Evolutionary conservation across 768 basidiomycete species (phyloP).

Genomic region (Xerocomellus chrysenteron): DNA sequence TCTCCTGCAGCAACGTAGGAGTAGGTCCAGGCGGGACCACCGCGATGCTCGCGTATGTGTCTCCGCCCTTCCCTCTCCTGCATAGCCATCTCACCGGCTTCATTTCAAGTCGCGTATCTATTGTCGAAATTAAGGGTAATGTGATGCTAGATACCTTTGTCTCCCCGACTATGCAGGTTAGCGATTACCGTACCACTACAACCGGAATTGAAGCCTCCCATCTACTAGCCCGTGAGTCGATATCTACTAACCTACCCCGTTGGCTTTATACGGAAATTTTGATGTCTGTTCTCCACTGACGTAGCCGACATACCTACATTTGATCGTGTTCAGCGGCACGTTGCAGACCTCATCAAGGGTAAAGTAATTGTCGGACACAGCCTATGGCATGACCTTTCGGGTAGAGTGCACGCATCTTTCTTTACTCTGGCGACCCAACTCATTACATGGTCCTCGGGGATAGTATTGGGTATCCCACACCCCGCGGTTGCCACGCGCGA

Average conservation of each 20-base stretch:
- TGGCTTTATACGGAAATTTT: background rate
- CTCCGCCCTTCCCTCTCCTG: slow-evolving; percentile 2
- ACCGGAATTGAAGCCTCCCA: slow-evolving; percentile 53
- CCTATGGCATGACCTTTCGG: slow-evolving; percentile 80
- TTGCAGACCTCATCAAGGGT: slow-evolving; percentile 64
- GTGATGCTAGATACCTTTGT: slow-evolving; percentile 65
- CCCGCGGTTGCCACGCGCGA: slow-evolving; percentile 76
- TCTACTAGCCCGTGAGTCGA: slow-evolving; percentile 38
- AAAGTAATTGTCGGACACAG: slow-evolving; percentile 76
- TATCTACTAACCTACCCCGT: background rate
- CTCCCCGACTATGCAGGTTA: slow-evolving; percentile 61
- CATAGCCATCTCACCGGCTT: slow-evolving; percentile 8
- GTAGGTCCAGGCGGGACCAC: slow-evolving; percentile 81
- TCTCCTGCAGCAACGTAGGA: slow-evolving; percentile 72
- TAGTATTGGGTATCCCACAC: slow-evolving; percentile 80
- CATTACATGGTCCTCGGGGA: slow-evolving; percentile 12
- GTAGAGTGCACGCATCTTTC: slow-evolving; percentile 36
- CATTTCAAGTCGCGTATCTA: slow-evolving; percentile 45
- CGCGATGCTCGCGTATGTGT: slow-evolving; percentile 69
- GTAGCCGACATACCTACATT: slow-evolving; percentile 50
- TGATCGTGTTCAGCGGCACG: slow-evolving; percentile 59
- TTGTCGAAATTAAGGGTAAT: slow-evolving; percentile 59
- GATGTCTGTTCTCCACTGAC: slow-evolving; percentile 1
- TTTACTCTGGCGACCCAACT: slow-evolving; percentile 5
- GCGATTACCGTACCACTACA: slow-evolving; percentile 68